Evolutionary conservation across 2,329 filamentous ascomycete genomes (phyloP), one percentile per base, ranked within the genome.

Genomic region (Pseudogymnoascus sp.): DNA sequence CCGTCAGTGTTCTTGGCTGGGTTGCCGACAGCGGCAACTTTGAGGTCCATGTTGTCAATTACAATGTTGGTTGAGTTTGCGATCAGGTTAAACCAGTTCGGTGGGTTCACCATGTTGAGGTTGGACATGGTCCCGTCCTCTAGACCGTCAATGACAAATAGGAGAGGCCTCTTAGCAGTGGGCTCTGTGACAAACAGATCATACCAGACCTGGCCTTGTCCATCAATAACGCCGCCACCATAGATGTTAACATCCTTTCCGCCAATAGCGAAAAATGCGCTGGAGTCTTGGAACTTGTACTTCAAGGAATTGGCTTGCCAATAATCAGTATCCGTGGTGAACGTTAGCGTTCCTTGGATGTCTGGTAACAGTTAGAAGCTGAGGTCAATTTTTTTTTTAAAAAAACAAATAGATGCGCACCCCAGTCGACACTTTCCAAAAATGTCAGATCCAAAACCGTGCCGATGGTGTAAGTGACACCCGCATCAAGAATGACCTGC

Each of bases 241-340:
- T 87, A 89, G 50, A 90, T 79, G 62, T 88, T 85, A 9, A 90
- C 82, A 71, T 83, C 84, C 18, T 79, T 74, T 30, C 86, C 86
- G 39, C 86, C 85, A 37, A 87, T 78, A 68, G 84, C 79, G 77
- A 85, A 88, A 75, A 88, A 88, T 1, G 82, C 82, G 0, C 82
- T 85, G 4, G 81, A 79, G 64, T 88, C 87, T 67, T 89, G 87
- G 73, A 83, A 90, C 5, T 74, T 75, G 25, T 85, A 84, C 61
- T 80, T 79, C 76, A 88, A 89, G 41, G 79, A 77, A 67, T 88
- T 79, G 7, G 77, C 78, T 64, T 85, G 78, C 87, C 87, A 89
- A 72, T 89, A 89, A 65, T 83, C 79, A 1, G 84, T 85, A 68
- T 90, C 83, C 58, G 85, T 80, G 61, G 80, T 82, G 73, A 89